Conservation (phyloP, 352 stramenopile species). For the Phytopythium litorale region DNA sequence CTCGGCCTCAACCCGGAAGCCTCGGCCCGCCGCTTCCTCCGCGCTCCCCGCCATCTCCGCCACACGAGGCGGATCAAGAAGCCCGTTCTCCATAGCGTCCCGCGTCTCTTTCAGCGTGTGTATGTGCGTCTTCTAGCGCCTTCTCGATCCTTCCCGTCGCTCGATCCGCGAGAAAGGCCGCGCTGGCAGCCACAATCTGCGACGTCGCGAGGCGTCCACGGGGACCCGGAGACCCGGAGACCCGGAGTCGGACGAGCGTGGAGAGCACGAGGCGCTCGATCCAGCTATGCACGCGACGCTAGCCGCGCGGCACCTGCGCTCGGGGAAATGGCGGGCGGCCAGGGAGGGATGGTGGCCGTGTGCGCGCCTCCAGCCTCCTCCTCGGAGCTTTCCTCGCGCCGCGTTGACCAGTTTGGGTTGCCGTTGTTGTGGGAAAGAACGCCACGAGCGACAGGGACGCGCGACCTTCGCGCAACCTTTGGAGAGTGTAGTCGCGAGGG, state of each 20-base stretch:
- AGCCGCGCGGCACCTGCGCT: background rate
- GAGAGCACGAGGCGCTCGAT: background rate
- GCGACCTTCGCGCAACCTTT: conserved; percentile 9
- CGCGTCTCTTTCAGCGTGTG: background rate
- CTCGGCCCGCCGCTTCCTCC: background rate
- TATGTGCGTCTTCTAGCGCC: background rate
- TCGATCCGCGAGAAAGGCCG: background rate
- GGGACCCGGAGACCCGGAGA: background rate
- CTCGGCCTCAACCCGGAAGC: background rate
- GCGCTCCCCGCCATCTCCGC: background rate
- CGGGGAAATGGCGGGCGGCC: background rate
- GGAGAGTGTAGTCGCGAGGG: background rate
- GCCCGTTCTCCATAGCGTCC: conserved; percentile 6
- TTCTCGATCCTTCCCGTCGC: background rate
- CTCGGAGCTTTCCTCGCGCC: background rate
- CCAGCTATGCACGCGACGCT: background rate
- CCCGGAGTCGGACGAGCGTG: background rate
- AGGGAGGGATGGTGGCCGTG: too few relatives aligned
- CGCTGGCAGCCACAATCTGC: background rate
- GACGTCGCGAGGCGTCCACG: background rate
- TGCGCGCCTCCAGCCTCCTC: too few relatives aligned
- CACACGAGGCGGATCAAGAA: conserved; percentile 4
- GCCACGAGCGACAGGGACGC: conserved; percentile 3
- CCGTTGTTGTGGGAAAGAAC: conserved; percentile 1
- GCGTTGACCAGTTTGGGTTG: background rate